Conservation (phyloP, 768 basidiomycete genomes). For the Lepiota subincarnata region DNA sequence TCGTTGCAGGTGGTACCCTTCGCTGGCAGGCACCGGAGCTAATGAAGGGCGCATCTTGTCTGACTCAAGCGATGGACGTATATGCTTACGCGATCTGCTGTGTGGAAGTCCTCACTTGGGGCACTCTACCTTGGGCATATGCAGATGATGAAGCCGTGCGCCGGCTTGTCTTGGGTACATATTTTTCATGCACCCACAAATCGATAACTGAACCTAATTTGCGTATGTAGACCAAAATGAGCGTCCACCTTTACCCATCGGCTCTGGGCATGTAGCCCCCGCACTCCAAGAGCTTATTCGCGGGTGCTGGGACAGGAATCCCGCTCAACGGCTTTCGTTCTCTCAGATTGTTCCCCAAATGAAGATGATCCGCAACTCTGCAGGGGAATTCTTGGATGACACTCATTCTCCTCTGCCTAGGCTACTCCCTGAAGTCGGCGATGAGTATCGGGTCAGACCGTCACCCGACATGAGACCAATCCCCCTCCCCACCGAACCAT, state of each 20-base stretch:
- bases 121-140: conserved; percentile 54
- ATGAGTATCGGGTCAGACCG: neutral
- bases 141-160: conserved; percentile 49
- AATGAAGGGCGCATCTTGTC: conserved; percentile 39
- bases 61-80: conserved; percentile 58
- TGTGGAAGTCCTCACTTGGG: conserved; percentile 59
- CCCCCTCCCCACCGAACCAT: conserved; percentile 11
- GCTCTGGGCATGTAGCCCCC: conserved; percentile 29
- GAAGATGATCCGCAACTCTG: conserved; percentile 35
- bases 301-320: conserved; percentile 52
- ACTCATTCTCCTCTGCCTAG: conserved; percentile 15
- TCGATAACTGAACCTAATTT: conserved; percentile 13
- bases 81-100: conserved; percentile 69
- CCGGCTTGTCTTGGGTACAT: conserved; percentile 45
- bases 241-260: conserved; percentile 46
- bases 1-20: conserved; percentile 50
- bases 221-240: conserved; percentile 39
- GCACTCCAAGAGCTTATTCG: conserved; percentile 40
- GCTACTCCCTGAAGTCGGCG: conserved; percentile 4
- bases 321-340: conserved; percentile 51
- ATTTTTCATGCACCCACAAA: neutral
- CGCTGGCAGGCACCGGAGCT: conserved; percentile 75
- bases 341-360: conserved; percentile 41
- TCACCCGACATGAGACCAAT: conserved; percentile 40
- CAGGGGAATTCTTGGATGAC: conserved; percentile 22